Evolutionary conservation across 1,139 yeast genomes (phyloP).

Genomic region (Blastobotrys persicus): DNA sequence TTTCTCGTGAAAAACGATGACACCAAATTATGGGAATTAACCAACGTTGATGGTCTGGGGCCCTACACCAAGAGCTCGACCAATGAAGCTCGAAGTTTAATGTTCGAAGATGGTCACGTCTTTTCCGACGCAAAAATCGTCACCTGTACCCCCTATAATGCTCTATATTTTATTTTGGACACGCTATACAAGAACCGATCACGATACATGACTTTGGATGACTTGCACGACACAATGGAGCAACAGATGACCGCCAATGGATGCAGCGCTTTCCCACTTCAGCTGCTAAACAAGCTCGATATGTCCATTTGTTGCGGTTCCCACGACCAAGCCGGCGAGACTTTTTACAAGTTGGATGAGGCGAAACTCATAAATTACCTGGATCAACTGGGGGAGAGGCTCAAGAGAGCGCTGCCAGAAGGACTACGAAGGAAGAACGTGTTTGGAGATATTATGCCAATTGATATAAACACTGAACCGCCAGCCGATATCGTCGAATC

Average conservation of each 20-base stretch:
- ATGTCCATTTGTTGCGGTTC: constrained; percentile 19
- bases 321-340: constrained; percentile 19
- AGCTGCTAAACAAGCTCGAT: constrained; percentile 5
- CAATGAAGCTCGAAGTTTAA: constrained; percentile 2
- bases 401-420: background rate
- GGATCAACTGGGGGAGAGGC: constrained; percentile 16
- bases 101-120: constrained; percentile 11
- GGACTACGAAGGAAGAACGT: background rate
- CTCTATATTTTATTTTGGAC: constrained; percentile 33
- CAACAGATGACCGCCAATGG: background rate
- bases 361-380: constrained; percentile 25
- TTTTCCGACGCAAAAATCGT: constrained; percentile 28
- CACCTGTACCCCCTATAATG: constrained; percentile 36
- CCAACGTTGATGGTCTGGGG: constrained; percentile 26
- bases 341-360: constrained; percentile 23
- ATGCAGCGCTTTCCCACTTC: constrained; percentile 5
- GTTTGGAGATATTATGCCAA: constrained; percentile 5
- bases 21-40: constrained; percentile 28
- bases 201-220: constrained; percentile 33
- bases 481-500: constrained; percentile 25
- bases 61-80: constrained; percentile 13
- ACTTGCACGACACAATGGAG: constrained; percentile 31
- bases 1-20: constrained; percentile 20
- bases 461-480: constrained; percentile 26
- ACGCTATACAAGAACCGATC: constrained; percentile 25